A percentile compares a stretch with the other conserved stretches of the same genome.
phyloP scores from a whole-genome alignment of 805 yeast species.

The Priceomyces castillae region DNA sequence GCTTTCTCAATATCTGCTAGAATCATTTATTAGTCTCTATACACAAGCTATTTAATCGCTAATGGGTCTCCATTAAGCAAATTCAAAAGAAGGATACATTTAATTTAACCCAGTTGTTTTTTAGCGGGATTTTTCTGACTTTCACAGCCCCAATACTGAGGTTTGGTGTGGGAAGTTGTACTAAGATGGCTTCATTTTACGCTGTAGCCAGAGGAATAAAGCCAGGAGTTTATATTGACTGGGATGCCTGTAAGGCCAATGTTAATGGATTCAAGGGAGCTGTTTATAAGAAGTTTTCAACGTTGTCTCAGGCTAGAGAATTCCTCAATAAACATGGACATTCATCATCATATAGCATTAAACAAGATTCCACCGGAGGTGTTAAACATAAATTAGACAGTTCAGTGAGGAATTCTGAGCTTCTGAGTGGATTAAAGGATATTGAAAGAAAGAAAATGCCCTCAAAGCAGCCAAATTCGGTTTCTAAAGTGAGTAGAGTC shows the following conservation, averaged over 20 bases:
- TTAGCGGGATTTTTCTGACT: neutral
- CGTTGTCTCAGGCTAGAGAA: conserved; percentile 46
- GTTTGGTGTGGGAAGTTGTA: neutral
- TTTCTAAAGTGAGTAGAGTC: too few relatives aligned
- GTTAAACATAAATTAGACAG: too few relatives aligned
- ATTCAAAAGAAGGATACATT: too few relatives aligned
- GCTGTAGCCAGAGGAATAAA: conserved; percentile 38
- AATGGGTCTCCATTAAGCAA: too few relatives aligned
- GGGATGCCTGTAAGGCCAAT: conserved; percentile 56
- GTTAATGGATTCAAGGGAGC: conserved; percentile 60
- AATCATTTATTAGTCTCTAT: too few relatives aligned
- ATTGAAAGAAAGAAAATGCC: too few relatives aligned
- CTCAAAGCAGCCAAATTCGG: too few relatives aligned
- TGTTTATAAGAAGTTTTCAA: conserved; percentile 52
- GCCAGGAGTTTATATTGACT: conserved; percentile 55
- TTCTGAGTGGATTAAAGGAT: too few relatives aligned
- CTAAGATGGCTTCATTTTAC: conserved; percentile 20
- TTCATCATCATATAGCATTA: neutral
- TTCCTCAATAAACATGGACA: conserved; percentile 2
- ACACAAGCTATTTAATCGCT: too few relatives aligned
- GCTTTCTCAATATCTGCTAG: too few relatives aligned
- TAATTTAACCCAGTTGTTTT: neutral
- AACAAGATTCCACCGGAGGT: too few relatives aligned
- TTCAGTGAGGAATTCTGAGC: too few relatives aligned
- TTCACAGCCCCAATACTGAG: neutral